A percentile compares a stretch with the other conserved stretches of the same genome.
Conservation (phyloP, 1,284 basidiomycete species). For the Cystobasidium pallidum region DNA sequence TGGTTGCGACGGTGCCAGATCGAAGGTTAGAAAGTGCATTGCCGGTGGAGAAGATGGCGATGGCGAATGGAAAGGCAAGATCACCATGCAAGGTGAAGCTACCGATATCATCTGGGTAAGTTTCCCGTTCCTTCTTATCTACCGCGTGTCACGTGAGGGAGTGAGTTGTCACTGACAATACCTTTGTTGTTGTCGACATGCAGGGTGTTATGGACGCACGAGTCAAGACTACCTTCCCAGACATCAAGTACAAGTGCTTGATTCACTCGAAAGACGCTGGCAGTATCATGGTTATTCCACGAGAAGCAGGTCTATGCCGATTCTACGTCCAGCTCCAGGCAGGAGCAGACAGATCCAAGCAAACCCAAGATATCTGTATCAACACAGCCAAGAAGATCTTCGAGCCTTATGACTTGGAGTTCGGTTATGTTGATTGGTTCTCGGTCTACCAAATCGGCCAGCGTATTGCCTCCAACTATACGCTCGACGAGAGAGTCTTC, state of each 20-base stretch:
- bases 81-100: constrained; percentile 56
- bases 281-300: constrained; percentile 55
- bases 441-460: constrained; percentile 57
- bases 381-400: constrained; percentile 57
- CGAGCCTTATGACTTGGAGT: constrained; percentile 57
- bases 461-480: constrained; percentile 53
- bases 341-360: constrained; percentile 51
- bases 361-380: constrained; percentile 56
- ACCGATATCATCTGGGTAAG: constrained; percentile 56
- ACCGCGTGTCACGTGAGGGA: too few relatives aligned
- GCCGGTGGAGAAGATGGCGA: constrained; percentile 50
- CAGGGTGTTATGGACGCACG: constrained; percentile 48
- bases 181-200: too few relatives aligned
- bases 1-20: constrained; percentile 57
- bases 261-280: constrained; percentile 53
- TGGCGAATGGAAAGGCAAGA: constrained; percentile 53
- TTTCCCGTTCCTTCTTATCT: constrained; percentile 44
- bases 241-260: constrained; percentile 52
- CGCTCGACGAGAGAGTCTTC: constrained; percentile 55
- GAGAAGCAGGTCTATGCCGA: constrained; percentile 53
- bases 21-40: constrained; percentile 55
- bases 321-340: constrained; percentile 54
- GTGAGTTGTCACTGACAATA: not conserved
- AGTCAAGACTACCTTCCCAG: constrained; percentile 51
- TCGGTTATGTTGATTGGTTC: constrained; percentile 57